Conservation (phyloP, 306 rosid genomes). For the Quercus dentata region DNA sequence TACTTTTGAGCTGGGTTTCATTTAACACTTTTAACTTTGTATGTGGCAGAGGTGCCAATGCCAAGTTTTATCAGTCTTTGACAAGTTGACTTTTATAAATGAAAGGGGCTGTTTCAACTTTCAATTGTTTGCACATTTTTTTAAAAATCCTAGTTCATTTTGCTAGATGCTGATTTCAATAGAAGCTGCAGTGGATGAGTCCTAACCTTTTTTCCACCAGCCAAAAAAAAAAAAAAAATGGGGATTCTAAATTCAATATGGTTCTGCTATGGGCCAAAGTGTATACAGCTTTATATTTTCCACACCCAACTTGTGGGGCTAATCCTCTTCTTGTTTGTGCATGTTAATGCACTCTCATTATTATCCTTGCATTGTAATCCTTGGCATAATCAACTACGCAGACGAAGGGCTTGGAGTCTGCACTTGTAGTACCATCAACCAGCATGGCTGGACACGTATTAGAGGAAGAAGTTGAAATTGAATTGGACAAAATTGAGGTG, state of each 20-base stretch:
- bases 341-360: neutral
- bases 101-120: conserved; percentile 6
- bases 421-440: conserved; percentile 54
- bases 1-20: neutral
- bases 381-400: conserved; percentile 26
- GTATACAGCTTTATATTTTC: neutral
- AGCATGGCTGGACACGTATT: conserved; percentile 82
- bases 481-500: conserved; percentile 34
- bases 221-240: neutral
- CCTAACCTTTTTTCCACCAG: neutral
- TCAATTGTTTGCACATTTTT: neutral
- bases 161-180: neutral
- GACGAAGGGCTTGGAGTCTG: conserved; percentile 49
- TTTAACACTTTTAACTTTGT: conserved; percentile 3
- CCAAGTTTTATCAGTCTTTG: conserved; percentile 3
- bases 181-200: neutral
- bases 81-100: conserved; percentile 9
- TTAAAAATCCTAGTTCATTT: too few species aligned
- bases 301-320: neutral
- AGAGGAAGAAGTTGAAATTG: conserved; percentile 79
- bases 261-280: neutral
- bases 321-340: conserved; percentile 1
- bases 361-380: conserved; percentile 8
- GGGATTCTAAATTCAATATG: neutral
- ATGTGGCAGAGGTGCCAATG: conserved; percentile 5